Conservation (phyloP, 1,284 basidiomycete species). For the Ganoderma resinaceum region DNA sequence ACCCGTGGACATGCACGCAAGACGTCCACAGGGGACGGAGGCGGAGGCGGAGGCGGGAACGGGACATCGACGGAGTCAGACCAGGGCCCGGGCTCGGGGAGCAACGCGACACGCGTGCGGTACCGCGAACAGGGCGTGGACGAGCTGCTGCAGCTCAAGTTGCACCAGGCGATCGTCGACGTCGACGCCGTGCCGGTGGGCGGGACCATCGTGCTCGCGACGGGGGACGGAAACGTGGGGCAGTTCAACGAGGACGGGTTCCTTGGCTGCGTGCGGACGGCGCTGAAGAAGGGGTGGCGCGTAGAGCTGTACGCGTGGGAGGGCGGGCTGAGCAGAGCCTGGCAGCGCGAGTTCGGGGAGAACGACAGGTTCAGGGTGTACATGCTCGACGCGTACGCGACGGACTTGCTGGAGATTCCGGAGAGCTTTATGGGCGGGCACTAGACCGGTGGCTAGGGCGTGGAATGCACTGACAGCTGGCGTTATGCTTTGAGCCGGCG, state of each 20-base stretch:
- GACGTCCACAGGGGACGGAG: constrained; percentile 30
- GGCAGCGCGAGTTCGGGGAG: constrained; percentile 71
- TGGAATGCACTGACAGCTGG: constrained; percentile 21
- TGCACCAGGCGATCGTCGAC: constrained; percentile 82
- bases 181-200: constrained; percentile 65
- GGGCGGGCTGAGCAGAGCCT: constrained; percentile 75
- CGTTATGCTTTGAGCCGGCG: constrained; percentile 33
- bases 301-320: constrained; percentile 91
- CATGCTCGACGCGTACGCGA: constrained; percentile 41
- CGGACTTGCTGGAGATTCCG: constrained; percentile 42
- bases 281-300: constrained; percentile 84
- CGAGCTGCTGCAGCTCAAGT: constrained; percentile 86
- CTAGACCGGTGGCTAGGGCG: constrained; percentile 7
- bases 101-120: constrained; percentile 46
- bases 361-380: constrained; percentile 42
- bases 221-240: constrained; percentile 88
- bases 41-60: constrained; percentile 31
- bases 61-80: constrained; percentile 37
- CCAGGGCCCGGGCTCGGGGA: constrained; percentile 23
- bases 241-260: constrained; percentile 92
- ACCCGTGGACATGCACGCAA: constrained; percentile 33
- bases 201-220: constrained; percentile 86
- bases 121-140: constrained; percentile 89
- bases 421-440: constrained; percentile 19
- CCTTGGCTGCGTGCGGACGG: constrained; percentile 81